Evolutionary conservation across 257 asterid genomes (phyloP).

Genomic region (Avicennia marina): DNA sequence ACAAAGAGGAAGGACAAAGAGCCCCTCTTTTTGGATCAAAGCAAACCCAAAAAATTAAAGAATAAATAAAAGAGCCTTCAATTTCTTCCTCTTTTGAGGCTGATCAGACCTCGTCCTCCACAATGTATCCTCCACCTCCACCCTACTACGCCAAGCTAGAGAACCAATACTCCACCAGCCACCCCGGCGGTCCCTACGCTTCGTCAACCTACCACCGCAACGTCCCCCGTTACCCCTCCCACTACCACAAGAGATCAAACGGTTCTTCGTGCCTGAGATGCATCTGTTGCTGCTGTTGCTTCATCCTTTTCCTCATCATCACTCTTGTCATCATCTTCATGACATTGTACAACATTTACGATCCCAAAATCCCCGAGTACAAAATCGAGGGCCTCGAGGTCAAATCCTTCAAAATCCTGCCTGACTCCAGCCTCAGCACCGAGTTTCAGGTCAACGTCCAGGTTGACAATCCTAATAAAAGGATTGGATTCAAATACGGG

Average conservation of each 20-base stretch:
- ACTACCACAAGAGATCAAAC: neutral
- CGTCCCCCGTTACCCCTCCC: conserved; percentile 33
- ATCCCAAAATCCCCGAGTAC: conserved; percentile 42
- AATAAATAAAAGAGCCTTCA: too few relatives aligned
- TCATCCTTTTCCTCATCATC: conserved; percentile 30
- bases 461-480: conserved; percentile 46
- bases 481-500: conserved; percentile 38
- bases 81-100: too few relatives aligned
- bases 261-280: conserved; percentile 20
- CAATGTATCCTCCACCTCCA: too few relatives aligned
- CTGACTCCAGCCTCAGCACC: conserved; percentile 37
- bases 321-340: neutral
- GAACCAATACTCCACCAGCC: conserved; percentile 1
- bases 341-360: conserved; percentile 19
- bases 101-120: too few relatives aligned
- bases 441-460: conserved; percentile 24
- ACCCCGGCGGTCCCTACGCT: neutral
- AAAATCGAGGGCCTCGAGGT: conserved; percentile 28
- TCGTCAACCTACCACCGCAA: conserved; percentile 30
- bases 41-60: too few relatives aligned
- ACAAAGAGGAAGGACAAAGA: too few relatives aligned
- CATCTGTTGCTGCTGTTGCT: conserved; percentile 48
- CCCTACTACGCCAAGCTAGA: conserved; percentile 35
- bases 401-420: conserved; percentile 28
- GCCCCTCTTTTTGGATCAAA: too few relatives aligned